A percentile compares a stretch with the other conserved stretches of the same genome.
Conservation (phyloP, 352 stramenopile species). For the Globisporangium iwayamae region DNA sequence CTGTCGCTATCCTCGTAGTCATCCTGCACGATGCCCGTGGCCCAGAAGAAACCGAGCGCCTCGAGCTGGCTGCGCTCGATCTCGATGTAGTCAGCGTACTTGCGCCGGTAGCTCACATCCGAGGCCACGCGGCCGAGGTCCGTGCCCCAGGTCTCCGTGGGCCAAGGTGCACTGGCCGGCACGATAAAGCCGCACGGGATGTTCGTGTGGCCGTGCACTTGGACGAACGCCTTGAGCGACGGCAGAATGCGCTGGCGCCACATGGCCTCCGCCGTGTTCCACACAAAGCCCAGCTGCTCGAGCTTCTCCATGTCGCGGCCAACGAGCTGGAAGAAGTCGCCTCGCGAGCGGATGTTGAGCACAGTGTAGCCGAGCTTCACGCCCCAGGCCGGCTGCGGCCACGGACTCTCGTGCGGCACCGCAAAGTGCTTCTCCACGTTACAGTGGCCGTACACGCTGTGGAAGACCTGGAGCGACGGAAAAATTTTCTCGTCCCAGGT, state of each 20-base stretch:
- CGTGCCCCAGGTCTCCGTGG: constrained; percentile 27
- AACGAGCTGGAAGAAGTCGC: constrained; percentile 48
- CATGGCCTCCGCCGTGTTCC: constrained; percentile 37
- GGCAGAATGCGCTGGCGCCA: constrained; percentile 48
- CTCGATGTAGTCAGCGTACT: constrained; percentile 46
- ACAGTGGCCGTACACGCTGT: constrained; percentile 37
- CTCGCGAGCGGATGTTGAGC: constrained; percentile 45
- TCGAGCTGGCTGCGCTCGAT: constrained; percentile 48
- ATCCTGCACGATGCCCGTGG: neutral
- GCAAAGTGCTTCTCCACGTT: constrained; percentile 34
- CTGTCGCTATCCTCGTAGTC: constrained; percentile 8
- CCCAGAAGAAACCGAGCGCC: constrained; percentile 49
- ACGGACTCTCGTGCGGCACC: constrained; percentile 32
- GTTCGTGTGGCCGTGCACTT: constrained; percentile 25
- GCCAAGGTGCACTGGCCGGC: constrained; percentile 35
- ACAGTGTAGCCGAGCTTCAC: constrained; percentile 51
- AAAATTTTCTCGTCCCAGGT: constrained; percentile 54
- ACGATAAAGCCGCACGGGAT: constrained; percentile 52
- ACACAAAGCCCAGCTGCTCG: constrained; percentile 54
- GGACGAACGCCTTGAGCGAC: constrained; percentile 40
- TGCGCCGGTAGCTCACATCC: constrained; percentile 19
- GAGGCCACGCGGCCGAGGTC: constrained; percentile 33
- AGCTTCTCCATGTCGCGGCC: constrained; percentile 40
- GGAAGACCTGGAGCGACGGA: constrained; percentile 43
- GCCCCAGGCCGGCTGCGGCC: constrained; percentile 32